Evolutionary conservation across 495 filamentous ascomycete species (phyloP).

Genomic region (Annulohypoxylon bovei): DNA sequence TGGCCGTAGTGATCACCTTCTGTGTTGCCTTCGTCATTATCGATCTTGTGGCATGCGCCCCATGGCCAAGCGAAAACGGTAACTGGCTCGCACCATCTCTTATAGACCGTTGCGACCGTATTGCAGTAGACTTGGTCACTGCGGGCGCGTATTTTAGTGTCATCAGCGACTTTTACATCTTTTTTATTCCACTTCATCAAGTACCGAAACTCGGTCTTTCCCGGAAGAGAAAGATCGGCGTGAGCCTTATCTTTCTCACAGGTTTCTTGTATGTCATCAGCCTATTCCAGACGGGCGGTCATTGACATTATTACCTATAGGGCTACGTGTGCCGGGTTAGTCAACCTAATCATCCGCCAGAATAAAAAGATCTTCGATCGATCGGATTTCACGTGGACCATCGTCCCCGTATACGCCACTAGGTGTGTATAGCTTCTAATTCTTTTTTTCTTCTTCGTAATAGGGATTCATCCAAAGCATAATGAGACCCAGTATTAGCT

Average conservation of each 20-base stretch:
- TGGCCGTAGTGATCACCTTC: conserved; percentile 20
- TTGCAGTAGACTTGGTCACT: conserved; percentile 10
- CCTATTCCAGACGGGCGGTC: not conserved
- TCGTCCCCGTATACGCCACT: conserved; percentile 28
- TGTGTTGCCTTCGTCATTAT: conserved; percentile 16
- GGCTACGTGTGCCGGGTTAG: conserved; percentile 9
- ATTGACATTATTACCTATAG: not conserved
- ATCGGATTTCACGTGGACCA: conserved; percentile 32
- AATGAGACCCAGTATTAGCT: no score
- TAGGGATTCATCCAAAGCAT: not conserved
- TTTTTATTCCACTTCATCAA: conserved; percentile 30
- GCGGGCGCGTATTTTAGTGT: conserved; percentile 22
- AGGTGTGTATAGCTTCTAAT: conserved; percentile 3
- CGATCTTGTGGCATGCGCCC: conserved; percentile 36
- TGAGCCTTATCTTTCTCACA: conserved; percentile 29
- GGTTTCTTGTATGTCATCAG: conserved; percentile 23
- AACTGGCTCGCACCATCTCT: conserved; percentile 28
- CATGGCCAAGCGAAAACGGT: conserved; percentile 51
- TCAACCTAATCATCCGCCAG: conserved; percentile 19
- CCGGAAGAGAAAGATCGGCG: conserved; percentile 24
- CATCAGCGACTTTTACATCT: conserved; percentile 32
- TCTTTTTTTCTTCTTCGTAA: not conserved
- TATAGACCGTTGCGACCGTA: conserved; percentile 8
- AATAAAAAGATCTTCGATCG: conserved; percentile 14
- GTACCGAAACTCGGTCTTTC: conserved; percentile 26